phyloP scores from a whole-genome alignment of 495 filamentous ascomycete genomes.

The Penicillium desertorum region DNA sequence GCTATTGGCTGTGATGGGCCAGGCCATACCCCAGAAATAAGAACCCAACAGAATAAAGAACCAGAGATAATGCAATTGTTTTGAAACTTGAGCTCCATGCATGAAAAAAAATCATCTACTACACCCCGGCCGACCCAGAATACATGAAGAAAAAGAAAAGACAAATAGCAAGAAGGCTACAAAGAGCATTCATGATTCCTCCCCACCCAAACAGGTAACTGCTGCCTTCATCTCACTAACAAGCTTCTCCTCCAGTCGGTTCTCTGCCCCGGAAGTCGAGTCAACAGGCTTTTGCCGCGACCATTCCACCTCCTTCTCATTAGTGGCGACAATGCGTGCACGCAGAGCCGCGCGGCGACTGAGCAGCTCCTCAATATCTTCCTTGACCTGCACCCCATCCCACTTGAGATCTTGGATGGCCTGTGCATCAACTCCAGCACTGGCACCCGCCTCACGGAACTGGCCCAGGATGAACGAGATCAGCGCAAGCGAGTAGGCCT shows the following conservation, averaged over 20 bases:
- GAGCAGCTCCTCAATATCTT: constrained; percentile 77
- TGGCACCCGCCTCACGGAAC: constrained; percentile 58
- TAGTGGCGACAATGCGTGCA: constrained; percentile 68
- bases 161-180: constrained; percentile 19
- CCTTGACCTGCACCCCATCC: constrained; percentile 66
- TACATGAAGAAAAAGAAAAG: constrained; percentile 8
- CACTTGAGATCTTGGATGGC: constrained; percentile 67
- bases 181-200: constrained; percentile 36
- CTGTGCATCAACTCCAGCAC: constrained; percentile 55
- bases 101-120: constrained; percentile 14
- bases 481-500: constrained; percentile 74
- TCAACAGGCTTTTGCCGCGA: constrained; percentile 49
- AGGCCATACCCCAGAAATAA: background rate
- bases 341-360: constrained; percentile 58
- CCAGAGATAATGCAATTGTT: background rate
- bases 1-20: no score
- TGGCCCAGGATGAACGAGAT: constrained; percentile 64
- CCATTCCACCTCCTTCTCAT: constrained; percentile 67
- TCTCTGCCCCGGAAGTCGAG: constrained; percentile 46
- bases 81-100: constrained; percentile 15
- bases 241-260: constrained; percentile 69
- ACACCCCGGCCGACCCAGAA: constrained; percentile 23
- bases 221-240: constrained; percentile 58
- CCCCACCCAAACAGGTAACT: constrained; percentile 41
- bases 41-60: constrained; percentile 3